These are phyloP conservation scores for Tylopilus vinaceipallidus DNA, from an alignment of 768 basidiomycete species.

Conservation along the genomic window DNA sequence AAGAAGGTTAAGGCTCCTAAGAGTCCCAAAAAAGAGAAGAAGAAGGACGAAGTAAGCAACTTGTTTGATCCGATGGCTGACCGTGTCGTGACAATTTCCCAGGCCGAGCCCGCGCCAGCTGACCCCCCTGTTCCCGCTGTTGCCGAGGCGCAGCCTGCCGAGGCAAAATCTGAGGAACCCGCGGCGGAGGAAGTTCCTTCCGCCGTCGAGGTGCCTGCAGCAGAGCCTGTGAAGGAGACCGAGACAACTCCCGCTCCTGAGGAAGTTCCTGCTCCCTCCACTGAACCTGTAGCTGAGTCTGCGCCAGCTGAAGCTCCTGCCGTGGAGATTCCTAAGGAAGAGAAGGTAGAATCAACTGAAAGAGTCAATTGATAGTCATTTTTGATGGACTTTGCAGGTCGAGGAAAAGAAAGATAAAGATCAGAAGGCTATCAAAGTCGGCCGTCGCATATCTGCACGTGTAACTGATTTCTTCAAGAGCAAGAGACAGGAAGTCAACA, in stretches of 20 bases:
- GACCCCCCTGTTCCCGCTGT: slow-evolving; percentile 29
- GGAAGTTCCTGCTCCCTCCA: slow-evolving; percentile 28
- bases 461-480: slow-evolving; percentile 82
- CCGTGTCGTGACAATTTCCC: neutral
- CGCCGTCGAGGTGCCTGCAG: slow-evolving; percentile 27
- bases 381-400: slow-evolving; percentile 24
- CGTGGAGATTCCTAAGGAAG: slow-evolving; percentile 49
- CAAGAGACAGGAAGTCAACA: slow-evolving; percentile 58
- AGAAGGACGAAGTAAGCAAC: slow-evolving; percentile 64
- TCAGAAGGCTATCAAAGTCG: slow-evolving; percentile 58
- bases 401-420: slow-evolving; percentile 52
- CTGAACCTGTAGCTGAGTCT: slow-evolving; percentile 29
- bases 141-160: slow-evolving; percentile 35
- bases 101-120: slow-evolving; percentile 33
- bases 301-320: slow-evolving; percentile 37
- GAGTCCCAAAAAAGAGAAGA: slow-evolving; percentile 82
- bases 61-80: neutral
- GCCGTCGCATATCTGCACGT: slow-evolving; percentile 81
- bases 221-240: slow-evolving; percentile 70
- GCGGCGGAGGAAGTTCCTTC: slow-evolving; percentile 48
- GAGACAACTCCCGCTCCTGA: slow-evolving; percentile 35
- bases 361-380: neutral
- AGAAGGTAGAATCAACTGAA: slow-evolving; percentile 42
- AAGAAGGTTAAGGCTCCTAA: slow-evolving; percentile 62
- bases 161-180: slow-evolving; percentile 31